Evolutionary conservation across 331 rosid genomes (phyloP), one percentile per base, ranked within the genome.

Genomic region (Phaseolus coccineus): DNA sequence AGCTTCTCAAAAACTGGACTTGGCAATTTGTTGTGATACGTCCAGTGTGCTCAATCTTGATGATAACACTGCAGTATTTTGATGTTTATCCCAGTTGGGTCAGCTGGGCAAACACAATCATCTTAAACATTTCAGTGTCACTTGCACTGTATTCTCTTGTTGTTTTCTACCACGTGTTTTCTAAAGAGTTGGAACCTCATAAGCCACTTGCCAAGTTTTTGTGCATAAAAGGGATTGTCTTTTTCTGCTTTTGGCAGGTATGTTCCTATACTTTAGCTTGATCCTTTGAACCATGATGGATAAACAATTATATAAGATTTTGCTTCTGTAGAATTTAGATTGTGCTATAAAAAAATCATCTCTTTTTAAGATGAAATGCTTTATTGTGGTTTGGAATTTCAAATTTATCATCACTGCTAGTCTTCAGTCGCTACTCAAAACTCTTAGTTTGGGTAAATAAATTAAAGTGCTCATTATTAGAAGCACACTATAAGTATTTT

Each of bases 231-330:
- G 98, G 98, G 66, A 90, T 93, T 58, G 98, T 93, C 87, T 93
- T 93, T 87, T 93, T 93, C 89, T 87, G 91, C 92, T 93, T 87
- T 76, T 93, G 98, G 98, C 98, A 91, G 98, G 98, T 93, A 87
- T 19, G 3, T 58, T 28, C 63, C 59, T 70, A 27, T 27, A 24
- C 57, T 71, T 39, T 73, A 35, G 73, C 55, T 30, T 61, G 22
- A 51, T 31, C 44, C n/a, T 9, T 42, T 48, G 19, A 35, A 42
- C 35, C 24, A 31, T 55, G 27, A 44, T 37, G 58, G 46, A 22
- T 73, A 28, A 13, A 14, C 28, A 0, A 63, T 42, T 22, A 31
- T 65, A 28, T 12, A 53, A 40, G 59, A 50, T 56, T 19, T n/a
- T 50, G 14, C 42, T 8, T 39, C 57, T 50, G 27, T 65, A 19